phyloP scores from a whole-genome alignment of 306 rosid species.

The Cicer arietinum region DNA sequence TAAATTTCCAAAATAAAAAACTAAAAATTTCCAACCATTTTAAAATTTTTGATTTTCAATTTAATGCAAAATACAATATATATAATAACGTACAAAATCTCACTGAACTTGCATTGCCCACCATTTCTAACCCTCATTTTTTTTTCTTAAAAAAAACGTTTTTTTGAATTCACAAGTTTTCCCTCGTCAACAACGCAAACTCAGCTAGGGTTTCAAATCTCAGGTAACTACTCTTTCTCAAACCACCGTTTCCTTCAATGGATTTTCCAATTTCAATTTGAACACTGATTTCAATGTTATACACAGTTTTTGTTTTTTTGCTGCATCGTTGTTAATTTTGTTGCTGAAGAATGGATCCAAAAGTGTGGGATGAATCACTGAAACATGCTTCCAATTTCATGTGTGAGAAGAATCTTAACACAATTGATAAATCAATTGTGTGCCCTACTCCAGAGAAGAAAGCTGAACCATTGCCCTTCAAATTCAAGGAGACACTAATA shows the following conservation, averaged over 20 bases:
- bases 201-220: conserved; percentile 30
- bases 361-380: conserved; percentile 18
- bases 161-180: conserved; percentile 20
- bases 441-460: conserved; percentile 69
- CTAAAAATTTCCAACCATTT: too few species aligned
- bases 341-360: conserved; percentile 50
- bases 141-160: background rate
- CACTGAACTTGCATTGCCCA: too few species aligned
- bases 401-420: conserved; percentile 24
- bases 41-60: too few species aligned
- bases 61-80: too few species aligned
- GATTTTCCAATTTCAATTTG: background rate
- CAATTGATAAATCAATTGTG: conserved; percentile 47
- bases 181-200: conserved; percentile 41
- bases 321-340: conserved; percentile 1
- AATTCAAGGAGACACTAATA: conserved; percentile 36
- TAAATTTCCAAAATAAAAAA: too few species aligned
- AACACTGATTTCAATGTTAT: background rate
- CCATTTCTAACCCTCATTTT: background rate
- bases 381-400: conserved; percentile 35
- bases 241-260: conserved; percentile 9
- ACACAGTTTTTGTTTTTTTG: background rate
- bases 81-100: too few species aligned
- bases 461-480: conserved; percentile 43
- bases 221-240: conserved; percentile 32